Conservation (phyloP, 306 rosid genomes). For the Casuarina glauca region DNA sequence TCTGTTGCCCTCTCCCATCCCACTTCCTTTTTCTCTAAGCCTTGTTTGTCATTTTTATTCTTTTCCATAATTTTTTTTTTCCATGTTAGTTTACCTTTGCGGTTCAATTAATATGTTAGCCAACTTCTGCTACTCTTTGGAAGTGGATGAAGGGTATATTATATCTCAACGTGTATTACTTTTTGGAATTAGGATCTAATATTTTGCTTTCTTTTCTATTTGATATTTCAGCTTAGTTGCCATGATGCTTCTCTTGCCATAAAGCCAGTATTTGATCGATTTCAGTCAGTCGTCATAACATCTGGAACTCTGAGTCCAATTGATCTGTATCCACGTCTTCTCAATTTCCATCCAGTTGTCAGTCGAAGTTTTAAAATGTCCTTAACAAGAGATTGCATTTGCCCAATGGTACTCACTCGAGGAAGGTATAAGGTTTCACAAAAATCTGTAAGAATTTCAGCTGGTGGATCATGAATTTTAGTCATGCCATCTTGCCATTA, state of each 20-base stretch:
- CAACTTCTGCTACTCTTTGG: neutral
- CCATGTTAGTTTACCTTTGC: slow-evolving; percentile 5
- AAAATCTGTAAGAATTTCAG: slow-evolving; percentile 9
- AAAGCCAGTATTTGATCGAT: slow-evolving; percentile 90
- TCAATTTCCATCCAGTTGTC: slow-evolving; percentile 92
- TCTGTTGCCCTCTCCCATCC: slow-evolving; percentile 14
- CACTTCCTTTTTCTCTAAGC: neutral
- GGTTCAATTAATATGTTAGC: neutral
- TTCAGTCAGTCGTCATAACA: slow-evolving; percentile 92
- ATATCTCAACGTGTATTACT: neutral
- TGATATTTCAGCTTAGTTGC: slow-evolving; percentile 81
- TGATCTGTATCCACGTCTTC: slow-evolving; percentile 89
- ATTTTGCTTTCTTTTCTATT: slow-evolving; percentile 20
- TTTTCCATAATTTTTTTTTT: neutral
- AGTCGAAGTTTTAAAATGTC: slow-evolving; percentile 98
- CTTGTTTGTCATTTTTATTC: neutral
- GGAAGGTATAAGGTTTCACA: slow-evolving; percentile 65
- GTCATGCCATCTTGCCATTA: slow-evolving; percentile 13
- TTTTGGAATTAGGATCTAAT: slow-evolving; percentile 8
- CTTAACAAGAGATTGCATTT: slow-evolving; percentile 93
- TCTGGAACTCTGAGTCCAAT: slow-evolving; percentile 97
- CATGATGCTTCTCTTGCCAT: slow-evolving; percentile 98
- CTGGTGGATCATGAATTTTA: neutral
- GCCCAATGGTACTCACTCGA: slow-evolving; percentile 99
- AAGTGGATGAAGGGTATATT: neutral